A percentile compares a stretch with the other conserved stretches of the same genome.
Evolutionary conservation across 169 alveolate species (phyloP).

Genomic region (Eimeria acervulina): DNA sequence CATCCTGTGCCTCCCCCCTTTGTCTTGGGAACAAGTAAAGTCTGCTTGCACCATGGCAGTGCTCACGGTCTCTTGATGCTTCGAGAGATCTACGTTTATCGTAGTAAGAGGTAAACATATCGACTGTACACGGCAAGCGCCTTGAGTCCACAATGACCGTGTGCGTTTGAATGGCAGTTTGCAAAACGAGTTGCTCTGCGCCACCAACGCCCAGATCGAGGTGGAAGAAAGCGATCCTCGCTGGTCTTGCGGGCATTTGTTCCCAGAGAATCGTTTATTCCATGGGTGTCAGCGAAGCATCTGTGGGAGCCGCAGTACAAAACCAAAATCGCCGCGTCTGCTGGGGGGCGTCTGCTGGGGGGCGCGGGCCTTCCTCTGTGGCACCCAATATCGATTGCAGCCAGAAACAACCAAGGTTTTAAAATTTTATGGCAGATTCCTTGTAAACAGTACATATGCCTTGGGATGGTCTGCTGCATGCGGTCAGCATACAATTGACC

Average conservation of each 20-base stretch:
- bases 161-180: slow-evolving; percentile 92
- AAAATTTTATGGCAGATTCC: background rate
- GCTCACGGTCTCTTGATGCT: slow-evolving; percentile 82
- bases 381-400: background rate
- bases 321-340: background rate
- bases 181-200: slow-evolving; percentile 95
- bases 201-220: slow-evolving; percentile 98
- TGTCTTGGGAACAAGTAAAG: background rate
- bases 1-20: background rate
- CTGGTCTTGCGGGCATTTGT: slow-evolving; percentile 10
- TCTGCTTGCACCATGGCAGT: background rate
- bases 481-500: background rate
- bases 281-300: background rate
- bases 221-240: slow-evolving; percentile 92
- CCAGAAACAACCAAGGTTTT: background rate
- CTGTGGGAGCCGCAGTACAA: background rate
- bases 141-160: background rate
- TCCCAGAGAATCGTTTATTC: background rate
- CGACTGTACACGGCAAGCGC: slow-evolving; percentile 88
- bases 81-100: slow-evolving; percentile 93
- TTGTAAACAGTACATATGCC: too few species aligned
- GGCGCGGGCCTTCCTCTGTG: background rate
- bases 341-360: too few species aligned
- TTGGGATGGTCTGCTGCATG: background rate
- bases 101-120: slow-evolving; percentile 93